These are phyloP conservation scores for Gardenia jasminoides DNA, from an alignment of 257 asterid species.

Conservation along the genomic window DNA sequence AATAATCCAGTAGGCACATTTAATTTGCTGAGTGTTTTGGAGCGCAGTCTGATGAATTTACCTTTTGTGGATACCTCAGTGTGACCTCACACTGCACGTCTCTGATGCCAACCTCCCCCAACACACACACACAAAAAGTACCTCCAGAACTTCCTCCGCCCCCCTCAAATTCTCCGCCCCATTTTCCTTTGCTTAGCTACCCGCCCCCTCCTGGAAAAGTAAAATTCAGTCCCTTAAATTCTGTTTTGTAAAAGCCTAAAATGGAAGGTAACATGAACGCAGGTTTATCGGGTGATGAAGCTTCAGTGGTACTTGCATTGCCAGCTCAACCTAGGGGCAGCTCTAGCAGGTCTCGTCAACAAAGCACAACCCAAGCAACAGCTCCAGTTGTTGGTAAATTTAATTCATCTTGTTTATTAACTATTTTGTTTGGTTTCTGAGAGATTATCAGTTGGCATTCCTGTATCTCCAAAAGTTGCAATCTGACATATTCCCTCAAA, in stretches of 20 bases:
- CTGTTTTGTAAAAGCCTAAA: background rate
- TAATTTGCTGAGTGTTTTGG: background rate
- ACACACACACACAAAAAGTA: background rate
- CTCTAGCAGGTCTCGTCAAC: background rate
- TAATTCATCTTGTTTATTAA: background rate
- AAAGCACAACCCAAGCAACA: background rate
- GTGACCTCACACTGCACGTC: background rate
- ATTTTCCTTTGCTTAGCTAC: background rate
- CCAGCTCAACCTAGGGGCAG: background rate
- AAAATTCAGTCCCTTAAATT: background rate
- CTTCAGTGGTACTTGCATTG: background rate
- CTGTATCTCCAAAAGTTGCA: no score
- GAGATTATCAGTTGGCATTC: background rate
- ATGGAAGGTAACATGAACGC: background rate
- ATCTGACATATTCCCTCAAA: background rate
- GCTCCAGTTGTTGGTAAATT: constrained; percentile 2
- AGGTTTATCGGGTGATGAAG: background rate
- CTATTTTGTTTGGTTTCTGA: background rate
- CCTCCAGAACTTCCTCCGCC: background rate
- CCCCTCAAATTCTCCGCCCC: background rate
- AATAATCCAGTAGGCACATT: background rate
- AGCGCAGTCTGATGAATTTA: background rate
- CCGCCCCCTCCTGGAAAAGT: background rate
- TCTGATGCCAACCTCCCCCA: background rate
- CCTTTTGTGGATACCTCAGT: background rate